Evolutionary conservation across 2,329 filamentous ascomycete genomes (phyloP).

Genomic region (Knufia fluminis): DNA sequence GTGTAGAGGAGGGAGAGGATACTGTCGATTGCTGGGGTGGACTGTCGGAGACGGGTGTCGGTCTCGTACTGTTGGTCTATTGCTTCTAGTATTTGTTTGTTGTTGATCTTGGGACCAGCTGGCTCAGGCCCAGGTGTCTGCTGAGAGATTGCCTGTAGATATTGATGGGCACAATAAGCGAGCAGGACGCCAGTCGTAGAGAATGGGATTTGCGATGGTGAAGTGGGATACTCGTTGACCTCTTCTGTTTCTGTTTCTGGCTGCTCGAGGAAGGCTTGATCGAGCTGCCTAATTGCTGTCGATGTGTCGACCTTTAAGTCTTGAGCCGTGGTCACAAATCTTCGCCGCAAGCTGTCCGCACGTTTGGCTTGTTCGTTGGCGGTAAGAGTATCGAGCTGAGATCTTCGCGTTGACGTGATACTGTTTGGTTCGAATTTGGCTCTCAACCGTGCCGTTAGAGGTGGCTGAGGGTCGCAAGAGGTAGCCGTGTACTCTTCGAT

Average conservation of each 20-base stretch:
- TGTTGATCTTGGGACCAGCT: not conserved
- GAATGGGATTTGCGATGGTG: conserved; percentile 22
- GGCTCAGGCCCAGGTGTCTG: not conserved
- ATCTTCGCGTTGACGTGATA: conserved; percentile 21
- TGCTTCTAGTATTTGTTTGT: not conserved
- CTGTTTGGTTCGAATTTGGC: conserved; percentile 47
- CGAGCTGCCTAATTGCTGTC: conserved; percentile 10
- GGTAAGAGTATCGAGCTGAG: not conserved
- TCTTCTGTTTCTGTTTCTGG: conserved; percentile 12
- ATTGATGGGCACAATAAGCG: conserved; percentile 14
- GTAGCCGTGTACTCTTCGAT: conserved; percentile 45
- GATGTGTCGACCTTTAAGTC: conserved; percentile 1
- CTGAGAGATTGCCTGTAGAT: conserved; percentile 4
- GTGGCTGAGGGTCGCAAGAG: not conserved
- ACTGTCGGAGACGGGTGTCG: conserved; percentile 2
- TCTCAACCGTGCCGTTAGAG: conserved; percentile 39
- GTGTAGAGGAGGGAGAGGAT: conserved; percentile 8
- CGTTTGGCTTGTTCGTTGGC: conserved; percentile 23
- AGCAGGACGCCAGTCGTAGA: conserved; percentile 18
- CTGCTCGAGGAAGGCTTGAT: conserved; percentile 10
- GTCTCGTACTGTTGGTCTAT: conserved; percentile 2
- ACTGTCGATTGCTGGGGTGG: conserved; percentile 4
- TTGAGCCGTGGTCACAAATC: not conserved
- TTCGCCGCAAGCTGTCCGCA: conserved; percentile 28
- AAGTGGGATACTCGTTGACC: conserved; percentile 21